Conservation (phyloP, 306 rosid genomes). For the Vigna angularis region DNA sequence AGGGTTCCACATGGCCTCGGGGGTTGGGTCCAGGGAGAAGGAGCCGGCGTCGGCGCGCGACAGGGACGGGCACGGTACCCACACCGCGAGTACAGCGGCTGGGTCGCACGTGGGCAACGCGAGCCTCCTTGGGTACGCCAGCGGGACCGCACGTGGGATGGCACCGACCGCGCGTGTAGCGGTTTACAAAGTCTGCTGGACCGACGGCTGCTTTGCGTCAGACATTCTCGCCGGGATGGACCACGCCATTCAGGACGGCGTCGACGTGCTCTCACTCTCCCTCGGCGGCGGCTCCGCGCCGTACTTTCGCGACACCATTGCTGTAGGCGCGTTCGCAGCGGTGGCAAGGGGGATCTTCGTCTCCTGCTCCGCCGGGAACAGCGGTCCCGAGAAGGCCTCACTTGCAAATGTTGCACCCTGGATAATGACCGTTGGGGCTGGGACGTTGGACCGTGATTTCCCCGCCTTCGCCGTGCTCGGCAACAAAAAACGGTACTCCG, state of each 20-base stretch:
- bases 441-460: constrained; percentile 87
- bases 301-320: constrained; percentile 68
- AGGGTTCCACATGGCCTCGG: constrained; percentile 70
- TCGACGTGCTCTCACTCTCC: constrained; percentile 82
- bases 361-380: constrained; percentile 92
- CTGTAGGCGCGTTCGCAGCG: constrained; percentile 82
- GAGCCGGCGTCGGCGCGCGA: constrained; percentile 76
- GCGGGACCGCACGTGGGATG: constrained; percentile 82
- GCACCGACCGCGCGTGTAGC: constrained; percentile 77
- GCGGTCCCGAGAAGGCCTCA: constrained; percentile 80
- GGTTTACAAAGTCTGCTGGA: constrained; percentile 70
- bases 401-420: constrained; percentile 93
- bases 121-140: constrained; percentile 71
- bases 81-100: constrained; percentile 91
- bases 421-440: constrained; percentile 98
- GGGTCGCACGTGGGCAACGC: constrained; percentile 76
- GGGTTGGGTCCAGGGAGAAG: constrained; percentile 34
- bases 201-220: constrained; percentile 70
- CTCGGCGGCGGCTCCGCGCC: constrained; percentile 89
- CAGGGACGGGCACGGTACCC: constrained; percentile 89
- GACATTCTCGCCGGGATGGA: constrained; percentile 86
- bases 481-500: constrained; percentile 51
- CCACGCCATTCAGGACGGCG: constrained; percentile 74
- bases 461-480: constrained; percentile 79
- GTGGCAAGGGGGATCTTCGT: constrained; percentile 73